Percentiles rank a stretch among this genome's conserved stretches.
phyloP scores from a whole-genome alignment of 768 basidiomycete genomes.

The Mycena galericulata region DNA sequence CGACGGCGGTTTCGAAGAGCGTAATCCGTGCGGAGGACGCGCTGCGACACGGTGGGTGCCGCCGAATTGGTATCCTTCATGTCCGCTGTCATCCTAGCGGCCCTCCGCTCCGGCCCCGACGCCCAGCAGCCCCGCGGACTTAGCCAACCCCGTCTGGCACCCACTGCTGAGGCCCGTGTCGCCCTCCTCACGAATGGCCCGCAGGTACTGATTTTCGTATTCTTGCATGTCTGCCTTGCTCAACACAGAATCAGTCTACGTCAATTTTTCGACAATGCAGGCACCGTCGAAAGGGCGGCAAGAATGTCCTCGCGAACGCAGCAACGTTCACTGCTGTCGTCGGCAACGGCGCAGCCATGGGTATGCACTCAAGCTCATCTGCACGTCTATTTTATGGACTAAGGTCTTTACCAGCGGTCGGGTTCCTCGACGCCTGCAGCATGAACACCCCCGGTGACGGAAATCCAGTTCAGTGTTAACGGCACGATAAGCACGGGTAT shows the following conservation, averaged over 20 bases:
- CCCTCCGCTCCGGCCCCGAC: background rate
- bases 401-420: constrained; percentile 4
- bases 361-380: constrained; percentile 2
- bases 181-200: background rate
- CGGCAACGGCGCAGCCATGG: constrained; percentile 30
- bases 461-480: constrained; percentile 29
- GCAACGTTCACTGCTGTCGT: too few species aligned
- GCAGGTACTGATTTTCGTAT: background rate
- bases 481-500: constrained; percentile 31
- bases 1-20: too few species aligned
- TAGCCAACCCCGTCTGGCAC: background rate
- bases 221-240: background rate
- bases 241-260: constrained; percentile 7
- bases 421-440: constrained; percentile 23
- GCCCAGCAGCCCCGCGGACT: background rate
- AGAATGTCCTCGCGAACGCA: too few species aligned
- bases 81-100: background rate
- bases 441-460: constrained; percentile 33
- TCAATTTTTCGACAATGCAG: constrained; percentile 28
- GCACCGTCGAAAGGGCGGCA: too few species aligned
- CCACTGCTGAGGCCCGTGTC: background rate
- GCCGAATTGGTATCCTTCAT: background rate
- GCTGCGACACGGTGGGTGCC: too few species aligned
- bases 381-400: constrained; percentile 7
- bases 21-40: too few species aligned